These are phyloP conservation scores for Paracamarosporium sp. DNA, from an alignment of 2,329 filamentous ascomycete species.

Conservation along the genomic window DNA sequence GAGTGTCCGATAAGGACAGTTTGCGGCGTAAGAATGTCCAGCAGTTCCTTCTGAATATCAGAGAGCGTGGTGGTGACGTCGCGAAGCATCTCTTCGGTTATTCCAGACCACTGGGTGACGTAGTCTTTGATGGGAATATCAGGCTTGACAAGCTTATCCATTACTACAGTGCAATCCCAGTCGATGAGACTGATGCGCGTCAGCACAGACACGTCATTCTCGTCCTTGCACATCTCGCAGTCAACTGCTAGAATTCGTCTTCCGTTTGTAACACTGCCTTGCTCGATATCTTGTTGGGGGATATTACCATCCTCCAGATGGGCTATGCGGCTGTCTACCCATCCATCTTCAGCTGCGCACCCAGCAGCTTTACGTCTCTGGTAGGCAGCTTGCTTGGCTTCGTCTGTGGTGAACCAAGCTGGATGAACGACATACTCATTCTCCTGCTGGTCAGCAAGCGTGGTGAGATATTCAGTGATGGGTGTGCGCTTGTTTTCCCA, in stretches of 20 bases:
- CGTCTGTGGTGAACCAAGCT: slow-evolving; percentile 67
- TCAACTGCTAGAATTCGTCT: slow-evolving; percentile 82
- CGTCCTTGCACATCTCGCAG: slow-evolving; percentile 97
- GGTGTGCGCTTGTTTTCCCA: slow-evolving; percentile 79
- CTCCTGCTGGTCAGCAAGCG: slow-evolving; percentile 75
- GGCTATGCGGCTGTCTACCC: slow-evolving; percentile 79
- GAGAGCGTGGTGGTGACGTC: slow-evolving; percentile 80
- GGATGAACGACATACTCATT: slow-evolving; percentile 89
- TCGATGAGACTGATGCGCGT: slow-evolving; percentile 86
- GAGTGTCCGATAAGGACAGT: slow-evolving; percentile 83
- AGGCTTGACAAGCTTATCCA: slow-evolving; percentile 94
- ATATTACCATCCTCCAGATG: slow-evolving; percentile 71
- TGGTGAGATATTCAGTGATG: slow-evolving; percentile 80
- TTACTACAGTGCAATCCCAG: slow-evolving; percentile 81
- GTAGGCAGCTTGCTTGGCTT: slow-evolving; percentile 62
- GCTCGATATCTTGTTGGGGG: slow-evolving; percentile 73
- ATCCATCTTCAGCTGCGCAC: slow-evolving; percentile 67
- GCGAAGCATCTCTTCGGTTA: slow-evolving; percentile 83
- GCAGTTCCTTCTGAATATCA: slow-evolving; percentile 82
- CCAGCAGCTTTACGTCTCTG: slow-evolving; percentile 59
- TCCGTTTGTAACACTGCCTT: slow-evolving; percentile 84
- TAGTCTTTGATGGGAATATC: slow-evolving; percentile 89
- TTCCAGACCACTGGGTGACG: slow-evolving; percentile 86
- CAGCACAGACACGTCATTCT: slow-evolving; percentile 78
- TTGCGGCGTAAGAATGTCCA: slow-evolving; percentile 73